These are phyloP conservation scores for Dactylonectria estremocensis DNA, from an alignment of 2,329 filamentous ascomycete species.

Conservation along the genomic window DNA sequence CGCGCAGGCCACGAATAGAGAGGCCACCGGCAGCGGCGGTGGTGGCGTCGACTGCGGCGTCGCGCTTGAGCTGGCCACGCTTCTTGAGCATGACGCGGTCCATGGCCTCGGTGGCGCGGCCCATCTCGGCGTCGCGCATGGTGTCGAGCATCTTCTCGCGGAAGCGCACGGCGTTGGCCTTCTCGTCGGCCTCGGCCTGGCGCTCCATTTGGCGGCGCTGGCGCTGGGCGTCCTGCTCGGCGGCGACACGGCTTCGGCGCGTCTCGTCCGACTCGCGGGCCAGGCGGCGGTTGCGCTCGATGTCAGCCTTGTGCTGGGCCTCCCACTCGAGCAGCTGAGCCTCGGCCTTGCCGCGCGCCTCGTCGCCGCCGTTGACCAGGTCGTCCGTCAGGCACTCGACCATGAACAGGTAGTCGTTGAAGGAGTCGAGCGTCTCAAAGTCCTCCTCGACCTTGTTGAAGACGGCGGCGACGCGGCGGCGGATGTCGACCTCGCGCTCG, in stretches of 20 bases:
- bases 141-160: conserved; percentile 79
- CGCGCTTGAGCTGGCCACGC: conserved; percentile 68
- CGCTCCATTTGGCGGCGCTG: conserved; percentile 72
- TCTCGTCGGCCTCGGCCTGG: conserved; percentile 80
- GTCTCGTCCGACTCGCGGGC: conserved; percentile 71
- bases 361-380: conserved; percentile 80
- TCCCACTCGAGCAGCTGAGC: conserved; percentile 73
- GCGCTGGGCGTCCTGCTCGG: conserved; percentile 77
- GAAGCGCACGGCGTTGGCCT: conserved; percentile 73
- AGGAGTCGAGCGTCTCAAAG: conserved; percentile 86
- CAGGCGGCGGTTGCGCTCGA: conserved; percentile 72
- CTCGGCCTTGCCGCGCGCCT: conserved; percentile 68
- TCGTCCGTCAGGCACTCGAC: conserved; percentile 94
- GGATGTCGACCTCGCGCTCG: conserved; percentile 94
- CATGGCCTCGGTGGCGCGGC: conserved; percentile 72
- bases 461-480: conserved; percentile 81
- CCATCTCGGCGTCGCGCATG: conserved; percentile 73
- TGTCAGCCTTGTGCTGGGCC: conserved; percentile 78
- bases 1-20: conserved; percentile 87
- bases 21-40: conserved; percentile 55
- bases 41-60: conserved; percentile 54
- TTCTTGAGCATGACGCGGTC: conserved; percentile 81
- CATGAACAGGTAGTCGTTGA: conserved; percentile 95
- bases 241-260: conserved; percentile 68
- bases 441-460: conserved; percentile 94